Evolutionary conservation across 2,329 filamentous ascomycete genomes (phyloP).

Genomic region (Penicillium digitatum): DNA sequence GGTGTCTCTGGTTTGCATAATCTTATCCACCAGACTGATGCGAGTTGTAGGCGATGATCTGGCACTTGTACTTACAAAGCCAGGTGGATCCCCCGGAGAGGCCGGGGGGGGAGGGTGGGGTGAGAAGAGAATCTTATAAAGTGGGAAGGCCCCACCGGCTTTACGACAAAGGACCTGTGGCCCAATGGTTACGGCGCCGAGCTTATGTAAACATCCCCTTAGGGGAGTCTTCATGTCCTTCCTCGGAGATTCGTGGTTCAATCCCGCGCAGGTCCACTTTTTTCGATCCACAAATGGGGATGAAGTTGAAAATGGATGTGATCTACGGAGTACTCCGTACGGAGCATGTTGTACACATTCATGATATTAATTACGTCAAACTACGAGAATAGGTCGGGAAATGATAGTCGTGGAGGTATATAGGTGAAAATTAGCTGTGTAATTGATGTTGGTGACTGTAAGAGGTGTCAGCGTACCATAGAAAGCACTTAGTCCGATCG

Average conservation of each 20-base stretch:
- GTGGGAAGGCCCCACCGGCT: background rate
- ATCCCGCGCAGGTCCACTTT: constrained; percentile 1
- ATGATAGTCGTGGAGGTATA: too few species aligned
- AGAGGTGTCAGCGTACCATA: too few species aligned
- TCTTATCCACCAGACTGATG: background rate
- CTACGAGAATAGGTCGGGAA: too few species aligned
- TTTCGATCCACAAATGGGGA: background rate
- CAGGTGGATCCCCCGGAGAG: background rate
- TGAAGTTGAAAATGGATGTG: too few species aligned
- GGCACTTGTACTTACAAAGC: background rate
- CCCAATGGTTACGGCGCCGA: background rate
- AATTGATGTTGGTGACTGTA: too few species aligned
- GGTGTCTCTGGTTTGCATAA: background rate
- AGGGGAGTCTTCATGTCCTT: background rate
- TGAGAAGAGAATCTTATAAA: background rate
- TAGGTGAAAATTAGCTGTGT: too few species aligned
- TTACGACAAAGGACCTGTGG: background rate
- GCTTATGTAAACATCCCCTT: background rate
- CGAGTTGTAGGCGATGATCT: background rate
- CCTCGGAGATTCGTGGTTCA: constrained; percentile 2
- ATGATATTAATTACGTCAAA: too few species aligned
- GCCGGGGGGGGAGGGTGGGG: background rate
- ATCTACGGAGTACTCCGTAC: too few species aligned
- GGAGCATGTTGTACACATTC: too few species aligned
- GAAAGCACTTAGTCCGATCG: too few species aligned